These are phyloP conservation scores for Lentinula lateritia DNA, from an alignment of 768 basidiomycete genomes.

Conservation along the genomic window DNA sequence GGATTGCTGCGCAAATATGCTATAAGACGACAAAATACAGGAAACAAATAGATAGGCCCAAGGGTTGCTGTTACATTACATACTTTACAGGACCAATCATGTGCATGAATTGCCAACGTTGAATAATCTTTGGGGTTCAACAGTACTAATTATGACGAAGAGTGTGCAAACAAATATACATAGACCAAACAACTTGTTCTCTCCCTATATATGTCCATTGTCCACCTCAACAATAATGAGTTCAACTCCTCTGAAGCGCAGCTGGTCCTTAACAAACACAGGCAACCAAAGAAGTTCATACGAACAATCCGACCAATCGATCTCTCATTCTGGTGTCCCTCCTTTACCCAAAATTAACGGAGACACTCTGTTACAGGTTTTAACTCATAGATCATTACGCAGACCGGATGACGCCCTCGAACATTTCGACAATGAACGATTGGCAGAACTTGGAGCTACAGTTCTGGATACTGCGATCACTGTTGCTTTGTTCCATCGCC, in stretches of 20 bases:
- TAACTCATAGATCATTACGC: slow-evolving; percentile 62
- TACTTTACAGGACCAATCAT: no score
- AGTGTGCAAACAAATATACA: not conserved
- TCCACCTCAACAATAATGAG: not conserved
- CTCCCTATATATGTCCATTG: no score
- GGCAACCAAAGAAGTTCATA: slow-evolving; percentile 11
- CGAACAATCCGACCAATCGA: slow-evolving; percentile 13
- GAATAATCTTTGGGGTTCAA: no score
- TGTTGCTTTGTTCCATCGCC: slow-evolving; percentile 39
- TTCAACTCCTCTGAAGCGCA: slow-evolving; percentile 5
- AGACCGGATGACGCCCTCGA: slow-evolving; percentile 22
- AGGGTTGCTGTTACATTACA: not conserved
- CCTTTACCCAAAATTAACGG: slow-evolving; percentile 42
- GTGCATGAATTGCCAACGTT: no score
- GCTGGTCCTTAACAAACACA: slow-evolving; percentile 23
- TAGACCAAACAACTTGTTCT: not conserved
- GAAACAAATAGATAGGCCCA: not conserved
- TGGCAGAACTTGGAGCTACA: slow-evolving; percentile 44
- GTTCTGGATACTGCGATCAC: slow-evolving; percentile 45
- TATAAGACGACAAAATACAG: not conserved
- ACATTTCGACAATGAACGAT: slow-evolving; percentile 52
- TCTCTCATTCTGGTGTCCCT: slow-evolving; percentile 18
- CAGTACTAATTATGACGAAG: no score
- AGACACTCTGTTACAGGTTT: slow-evolving; percentile 60
- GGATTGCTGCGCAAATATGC: slow-evolving; percentile 26